These are phyloP conservation scores for Apiotrichum gracile DNA, from an alignment of 1,284 basidiomycete species.

Conservation along the genomic window DNA sequence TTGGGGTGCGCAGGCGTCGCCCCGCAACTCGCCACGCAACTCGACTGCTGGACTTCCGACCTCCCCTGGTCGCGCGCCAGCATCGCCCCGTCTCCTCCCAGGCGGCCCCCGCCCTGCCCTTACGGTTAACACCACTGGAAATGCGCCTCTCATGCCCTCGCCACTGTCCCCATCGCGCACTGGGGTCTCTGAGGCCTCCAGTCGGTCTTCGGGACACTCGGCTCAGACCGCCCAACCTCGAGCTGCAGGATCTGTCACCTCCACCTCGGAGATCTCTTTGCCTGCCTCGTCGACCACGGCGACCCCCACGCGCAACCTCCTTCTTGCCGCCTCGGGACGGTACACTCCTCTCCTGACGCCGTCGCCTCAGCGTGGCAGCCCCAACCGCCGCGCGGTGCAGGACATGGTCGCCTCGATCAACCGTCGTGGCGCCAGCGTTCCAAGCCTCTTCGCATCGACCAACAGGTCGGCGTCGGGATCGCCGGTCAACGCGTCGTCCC, in stretches of 20 bases:
- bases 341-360: background rate
- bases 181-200: background rate
- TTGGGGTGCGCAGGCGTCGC: background rate
- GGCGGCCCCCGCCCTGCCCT: background rate
- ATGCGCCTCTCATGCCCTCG: background rate
- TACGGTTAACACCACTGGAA: background rate
- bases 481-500: background rate
- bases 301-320: background rate
- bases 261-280: background rate
- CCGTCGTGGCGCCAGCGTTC: conserved; percentile 2
- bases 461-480: background rate
- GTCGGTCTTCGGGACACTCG: too few species aligned
- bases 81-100: background rate
- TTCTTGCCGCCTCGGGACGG: background rate
- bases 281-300: background rate
- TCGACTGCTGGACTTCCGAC: background rate
- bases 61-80: too few species aligned
- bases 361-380: background rate
- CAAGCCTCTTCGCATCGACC: background rate
- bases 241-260: too few species aligned
- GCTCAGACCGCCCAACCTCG: background rate
- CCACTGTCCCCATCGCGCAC: background rate
- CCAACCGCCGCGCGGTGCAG: conserved; percentile 26
- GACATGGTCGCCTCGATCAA: conserved; percentile 41
- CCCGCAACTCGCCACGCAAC: background rate